Base-by-base conservation (phyloP, 2,329 filamentous ascomycete species). In the Ophiostoma himal-ulmi region DNA sequence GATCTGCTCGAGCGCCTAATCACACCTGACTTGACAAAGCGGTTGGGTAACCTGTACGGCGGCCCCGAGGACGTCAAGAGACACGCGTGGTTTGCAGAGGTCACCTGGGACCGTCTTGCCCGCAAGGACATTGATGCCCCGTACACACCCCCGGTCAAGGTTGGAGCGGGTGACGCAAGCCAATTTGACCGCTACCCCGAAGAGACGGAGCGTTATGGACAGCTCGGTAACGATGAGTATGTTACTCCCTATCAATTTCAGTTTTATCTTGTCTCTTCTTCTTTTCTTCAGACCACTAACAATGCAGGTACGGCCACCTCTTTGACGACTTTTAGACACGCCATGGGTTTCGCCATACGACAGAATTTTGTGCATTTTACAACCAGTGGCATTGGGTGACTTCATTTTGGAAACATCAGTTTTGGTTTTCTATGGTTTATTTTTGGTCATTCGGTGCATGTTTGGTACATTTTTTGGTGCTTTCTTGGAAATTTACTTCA, bases 141-240 rank as follows among this genome's bases (percentile, higher is more conserved):
- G 5, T 99, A 99, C 78, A 95, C 97, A 70, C 95, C 95, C 20
- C 95, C 95, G 0, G 94, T 99, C 73, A 91, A 95, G 79, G 94
- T 93, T 60, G 95, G 95, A 60, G 90, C 93, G 39, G 95, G 95
- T 71, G 95, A 99, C 82, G 93, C 95, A 68, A 97, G 94, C 81
- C 92, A 97, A 80, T 99, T 99, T 78, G 95, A 99, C 81, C 92
- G 94, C 79, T 99, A 99, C 80, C 94, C 95, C 1, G 95, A 99
- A 80, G 95, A 99, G 80, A 93, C 92, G 64, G 95, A 99, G 80
- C 88, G 90, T 78, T 99, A 99, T 78, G 95, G 95, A 54, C 83
- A 86, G 75, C 82, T 82, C 69, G 93, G 92, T 65, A 84, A 89
- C 74, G 94, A 98, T 80, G 90, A 93, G 94, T 97, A 85, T 83